Evolutionary conservation across 2,329 filamentous ascomycete species (phyloP), one percentile per base, ranked within the genome.

Genomic region (Aphanoascus verrucosus): DNA sequence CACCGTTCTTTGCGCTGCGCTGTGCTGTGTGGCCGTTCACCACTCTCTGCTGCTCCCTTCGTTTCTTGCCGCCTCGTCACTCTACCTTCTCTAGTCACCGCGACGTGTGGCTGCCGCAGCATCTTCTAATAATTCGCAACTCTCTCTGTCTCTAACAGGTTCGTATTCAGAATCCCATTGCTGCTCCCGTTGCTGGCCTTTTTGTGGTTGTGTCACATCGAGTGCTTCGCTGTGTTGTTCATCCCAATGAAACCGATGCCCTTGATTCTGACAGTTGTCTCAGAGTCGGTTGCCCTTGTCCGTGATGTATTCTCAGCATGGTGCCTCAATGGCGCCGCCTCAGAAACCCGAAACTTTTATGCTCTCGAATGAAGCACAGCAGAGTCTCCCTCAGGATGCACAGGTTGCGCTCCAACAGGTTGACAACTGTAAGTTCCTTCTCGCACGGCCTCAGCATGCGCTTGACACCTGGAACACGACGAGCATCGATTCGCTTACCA

Each of bases 291-390:
- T 46, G 41, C 42, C 20, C 23, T 38, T 45, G 40, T 50, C 35
- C 54, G 46, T 63, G 55, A 90, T 91, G 86, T 91, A 88, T 74
- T 80, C 84, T 61, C 85, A 88, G 74, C 85, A 89, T 61, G 71
- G 77, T 75, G 81, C 86, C 66, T 79, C 84, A 62, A 95, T 96
- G 88, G 86, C 87, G 64, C 85, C 87, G 65, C 86, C 86, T 59
- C 89, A 96, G 75, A 96, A 95, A 72, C 93, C 93, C 62, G 93
- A 98, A 78, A 97, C 93, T 40, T 98, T 98, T 69, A 91, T 98
- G 85, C 80, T 98, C 70, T 95, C 91, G 69, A 90, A 86, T 65
- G 91, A 97, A 75, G 91, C 93, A 57, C 91, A 97, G 74, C 89
- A 96, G 74, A 91, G 88, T 64, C 80, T 98, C 61, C 93, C 93